Percentiles rank a stretch among this genome's conserved stretches.
Evolutionary conservation across 495 filamentous ascomycete species (phyloP).

Genomic region (Trypethelium eluteriae): DNA sequence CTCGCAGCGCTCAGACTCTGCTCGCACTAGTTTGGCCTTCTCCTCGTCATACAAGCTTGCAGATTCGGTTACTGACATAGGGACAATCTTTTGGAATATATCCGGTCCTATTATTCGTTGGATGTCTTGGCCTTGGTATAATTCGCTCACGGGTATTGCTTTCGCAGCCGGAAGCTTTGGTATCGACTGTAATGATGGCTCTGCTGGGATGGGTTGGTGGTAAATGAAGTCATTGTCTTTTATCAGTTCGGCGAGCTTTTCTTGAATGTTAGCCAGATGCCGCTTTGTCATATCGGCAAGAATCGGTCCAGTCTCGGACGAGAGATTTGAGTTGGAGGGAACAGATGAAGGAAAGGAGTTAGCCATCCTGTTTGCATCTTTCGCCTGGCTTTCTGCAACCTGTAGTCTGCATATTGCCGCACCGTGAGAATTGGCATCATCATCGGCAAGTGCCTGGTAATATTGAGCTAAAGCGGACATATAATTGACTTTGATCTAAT

Average conservation of each 20-base stretch:
- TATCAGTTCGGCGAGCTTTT: constrained; percentile 61
- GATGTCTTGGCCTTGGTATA: constrained; percentile 96
- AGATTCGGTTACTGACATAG: constrained; percentile 91
- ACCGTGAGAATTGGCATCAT: constrained; percentile 80
- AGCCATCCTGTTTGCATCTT: constrained; percentile 67
- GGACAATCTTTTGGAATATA: constrained; percentile 93
- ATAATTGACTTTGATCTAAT: constrained; percentile 70
- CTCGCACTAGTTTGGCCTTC: constrained; percentile 90
- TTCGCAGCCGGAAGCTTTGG: constrained; percentile 95
- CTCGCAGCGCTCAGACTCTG: constrained; percentile 87
- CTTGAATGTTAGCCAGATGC: constrained; percentile 71
- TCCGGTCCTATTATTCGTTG: constrained; percentile 93
- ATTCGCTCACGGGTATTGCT: constrained; percentile 90
- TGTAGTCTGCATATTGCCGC: constrained; percentile 77
- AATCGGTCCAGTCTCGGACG: constrained; percentile 63
- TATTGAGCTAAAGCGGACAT: constrained; percentile 85
- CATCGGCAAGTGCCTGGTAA: constrained; percentile 86
- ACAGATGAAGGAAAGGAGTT: constrained; percentile 73
- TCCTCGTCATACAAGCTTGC: constrained; percentile 97
- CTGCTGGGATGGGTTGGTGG: constrained; percentile 80
- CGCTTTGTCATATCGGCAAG: constrained; percentile 76
- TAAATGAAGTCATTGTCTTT: constrained; percentile 99
- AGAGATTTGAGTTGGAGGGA: constrained; percentile 74
- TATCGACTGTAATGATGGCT: constrained; percentile 69
- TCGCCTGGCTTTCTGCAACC: constrained; percentile 65